Evolutionary conservation across 139 green algal genomes (phyloP), one percentile per base, ranked within the genome.

Genomic region (Auxenochlorella pyrenoidosa): DNA sequence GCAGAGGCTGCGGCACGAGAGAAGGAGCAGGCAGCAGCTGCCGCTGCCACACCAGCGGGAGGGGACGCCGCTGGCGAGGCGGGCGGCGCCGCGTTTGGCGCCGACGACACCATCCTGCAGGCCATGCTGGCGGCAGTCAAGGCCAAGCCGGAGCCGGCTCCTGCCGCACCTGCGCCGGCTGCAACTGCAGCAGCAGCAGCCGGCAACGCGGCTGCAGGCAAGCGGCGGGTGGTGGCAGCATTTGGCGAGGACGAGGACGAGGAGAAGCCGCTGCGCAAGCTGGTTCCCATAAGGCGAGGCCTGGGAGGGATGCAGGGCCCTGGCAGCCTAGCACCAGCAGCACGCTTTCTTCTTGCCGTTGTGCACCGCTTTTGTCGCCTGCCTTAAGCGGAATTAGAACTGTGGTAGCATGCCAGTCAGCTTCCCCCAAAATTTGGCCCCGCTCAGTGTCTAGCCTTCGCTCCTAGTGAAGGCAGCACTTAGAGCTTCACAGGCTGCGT

Each of bases 181-280:
- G 68, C 89, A 85, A 40, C 89, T 72, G 75, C 43, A 83, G 66
- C 41, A 18, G 85, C 85, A 30, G 19, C 82, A 65, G 68, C 54
- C 16, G 54, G 54, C 54, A 63, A 24, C 18, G 54, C 44, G 30
- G 34, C 66, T 21, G 43, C 34, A 16, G 38, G 12, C 36, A 85
- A 75, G 59, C 72, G 68, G 26, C 84, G 58, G 26, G 80, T 60
- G 54, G 58, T 43, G 47, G 63, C 91, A 13, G 89, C 83, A 5
- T 97, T 97, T 94, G 93, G 84, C 4, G 94, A 94, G 15, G 95
- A 97, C 40, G 94, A 97, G 54, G 94, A 97, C 34, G 93, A 96
- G 75, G 90, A 91, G 10, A 88, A 89, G 72, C 94, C 93, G 54
- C 87, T 88, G 86, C 89, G 96, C 30, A 91, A 90, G 76, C 93